Percentiles rank a stretch among this genome's conserved stretches.
These are phyloP conservation scores for Coniochaeta prunicola DNA, from an alignment of 2,329 filamentous ascomycete species.

Conservation along the genomic window DNA sequence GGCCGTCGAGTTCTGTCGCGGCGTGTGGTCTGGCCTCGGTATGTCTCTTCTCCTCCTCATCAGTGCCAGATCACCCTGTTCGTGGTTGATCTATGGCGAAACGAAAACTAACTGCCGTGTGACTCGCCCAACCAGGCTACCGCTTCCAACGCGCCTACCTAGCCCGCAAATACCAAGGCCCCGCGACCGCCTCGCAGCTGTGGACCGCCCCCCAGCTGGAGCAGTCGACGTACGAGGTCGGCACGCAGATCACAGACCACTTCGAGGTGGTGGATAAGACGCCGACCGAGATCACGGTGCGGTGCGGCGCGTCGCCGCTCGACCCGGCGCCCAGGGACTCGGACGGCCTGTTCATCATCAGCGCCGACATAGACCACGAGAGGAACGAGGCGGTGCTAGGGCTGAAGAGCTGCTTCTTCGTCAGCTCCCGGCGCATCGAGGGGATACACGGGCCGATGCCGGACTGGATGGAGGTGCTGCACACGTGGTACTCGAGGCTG, in stretches of 20 bases:
- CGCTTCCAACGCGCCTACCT: conserved; percentile 51
- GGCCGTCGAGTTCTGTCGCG: conserved; percentile 58
- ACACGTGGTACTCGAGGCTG: conserved; percentile 32
- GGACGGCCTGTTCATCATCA: conserved; percentile 62
- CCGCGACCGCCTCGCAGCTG: conserved; percentile 50
- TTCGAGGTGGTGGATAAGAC: conserved; percentile 65
- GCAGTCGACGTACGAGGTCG: conserved; percentile 50
- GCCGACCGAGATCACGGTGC: conserved; percentile 50
- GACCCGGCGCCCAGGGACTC: conserved; percentile 46
- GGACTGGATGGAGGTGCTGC: conserved; percentile 24
- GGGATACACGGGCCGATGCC: conserved; percentile 27
- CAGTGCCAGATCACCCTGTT: conserved; percentile 8
- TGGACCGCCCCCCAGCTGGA: conserved; percentile 52
- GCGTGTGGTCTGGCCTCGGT: conserved; percentile 62
- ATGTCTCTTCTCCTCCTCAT: conserved; percentile 4
- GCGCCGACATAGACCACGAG: conserved; percentile 50
- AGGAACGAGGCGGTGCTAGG: conserved; percentile 54
- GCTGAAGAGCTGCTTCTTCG: conserved; percentile 57
- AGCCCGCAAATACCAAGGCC: conserved; percentile 49
- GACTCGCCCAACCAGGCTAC: conserved; percentile 34
- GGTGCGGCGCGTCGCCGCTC: conserved; percentile 59
- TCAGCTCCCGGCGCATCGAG: conserved; percentile 26
- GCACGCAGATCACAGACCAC: conserved; percentile 61
- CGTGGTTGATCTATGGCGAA: too few relatives aligned
- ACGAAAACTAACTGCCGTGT: not conserved